Evolutionary conservation across 192 early-diverging fungal genomes (phyloP).

Genomic region (Coemansia reversa): DNA sequence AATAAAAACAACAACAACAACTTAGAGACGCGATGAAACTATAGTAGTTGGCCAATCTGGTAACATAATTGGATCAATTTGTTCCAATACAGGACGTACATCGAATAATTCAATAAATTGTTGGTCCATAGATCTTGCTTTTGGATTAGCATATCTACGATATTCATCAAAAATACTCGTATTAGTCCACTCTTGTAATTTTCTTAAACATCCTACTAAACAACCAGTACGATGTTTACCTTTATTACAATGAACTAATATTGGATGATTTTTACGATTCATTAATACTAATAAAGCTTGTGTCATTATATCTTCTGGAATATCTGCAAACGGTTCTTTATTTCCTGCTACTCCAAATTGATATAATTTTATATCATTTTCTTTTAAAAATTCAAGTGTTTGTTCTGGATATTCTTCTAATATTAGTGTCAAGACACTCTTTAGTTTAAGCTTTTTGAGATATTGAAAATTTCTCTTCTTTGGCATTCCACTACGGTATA

Average conservation of each 20-base stretch:
- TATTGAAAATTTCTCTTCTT: constrained; percentile 92
- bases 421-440: constrained; percentile 90
- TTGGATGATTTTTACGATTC: constrained; percentile 74
- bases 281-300: constrained; percentile 30
- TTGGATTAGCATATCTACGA: constrained; percentile 83
- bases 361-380: constrained; percentile 76
- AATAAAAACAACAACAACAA: neutral
- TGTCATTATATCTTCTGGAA: constrained; percentile 47
- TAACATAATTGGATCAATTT: constrained; percentile 58
- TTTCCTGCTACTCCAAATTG: constrained; percentile 92
- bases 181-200: constrained; percentile 90
- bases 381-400: constrained; percentile 80
- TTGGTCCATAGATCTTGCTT: constrained; percentile 81
- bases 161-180: constrained; percentile 99
- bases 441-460: constrained; percentile 80
- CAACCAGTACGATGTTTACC: constrained; percentile 99
- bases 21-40: constrained; percentile 1
- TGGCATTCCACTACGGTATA: constrained; percentile 94
- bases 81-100: constrained; percentile 62
- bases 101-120: constrained; percentile 86
- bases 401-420: constrained; percentile 88
- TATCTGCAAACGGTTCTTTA: constrained; percentile 67
- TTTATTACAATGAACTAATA: constrained; percentile 96
- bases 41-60: constrained; percentile 69
- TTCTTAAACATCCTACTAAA: constrained; percentile 91